These are phyloP conservation scores for Plasmodium gaboni DNA, from an alignment of 169 alveolate genomes.

Conservation along the genomic window DNA sequence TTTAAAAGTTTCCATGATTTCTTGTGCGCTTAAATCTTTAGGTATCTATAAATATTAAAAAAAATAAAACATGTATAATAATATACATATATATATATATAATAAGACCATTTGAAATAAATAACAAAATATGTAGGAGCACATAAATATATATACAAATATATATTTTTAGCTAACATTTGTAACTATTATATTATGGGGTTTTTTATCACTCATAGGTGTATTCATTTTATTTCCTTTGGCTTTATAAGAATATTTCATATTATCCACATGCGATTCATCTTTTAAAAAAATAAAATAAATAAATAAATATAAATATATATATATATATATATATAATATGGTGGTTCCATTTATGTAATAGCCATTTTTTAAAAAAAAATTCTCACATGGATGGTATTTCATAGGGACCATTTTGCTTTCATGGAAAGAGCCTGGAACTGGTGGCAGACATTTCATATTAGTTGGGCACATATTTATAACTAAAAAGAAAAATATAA, in stretches of 20 bases:
- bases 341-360: too few relatives aligned
- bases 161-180: conserved; percentile 26
- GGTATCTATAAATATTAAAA: conserved; percentile 34
- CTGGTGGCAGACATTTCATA: too few relatives aligned
- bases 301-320: not conserved
- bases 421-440: conserved; percentile 2
- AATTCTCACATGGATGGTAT: conserved; percentile 34
- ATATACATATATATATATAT: conserved; percentile 2
- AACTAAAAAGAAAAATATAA: too few relatives aligned
- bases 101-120: not conserved
- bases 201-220: conserved; percentile 26
- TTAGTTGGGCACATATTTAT: too few relatives aligned
- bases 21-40: conserved; percentile 43
- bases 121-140: not conserved
- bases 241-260: conserved; percentile 37
- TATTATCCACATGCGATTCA: conserved; percentile 31
- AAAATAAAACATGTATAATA: not conserved
- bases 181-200: conserved; percentile 69
- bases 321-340: not conserved
- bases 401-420: conserved; percentile 21
- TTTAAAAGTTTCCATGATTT: conserved; percentile 56
- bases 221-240: conserved; percentile 23
- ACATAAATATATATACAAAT: not conserved
- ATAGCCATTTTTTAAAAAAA: not conserved
- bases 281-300: conserved; percentile 13